Evolutionary conservation across 495 filamentous ascomycete genomes (phyloP), one percentile per base, ranked within the genome.

Genomic region (Penicillium silybi): DNA sequence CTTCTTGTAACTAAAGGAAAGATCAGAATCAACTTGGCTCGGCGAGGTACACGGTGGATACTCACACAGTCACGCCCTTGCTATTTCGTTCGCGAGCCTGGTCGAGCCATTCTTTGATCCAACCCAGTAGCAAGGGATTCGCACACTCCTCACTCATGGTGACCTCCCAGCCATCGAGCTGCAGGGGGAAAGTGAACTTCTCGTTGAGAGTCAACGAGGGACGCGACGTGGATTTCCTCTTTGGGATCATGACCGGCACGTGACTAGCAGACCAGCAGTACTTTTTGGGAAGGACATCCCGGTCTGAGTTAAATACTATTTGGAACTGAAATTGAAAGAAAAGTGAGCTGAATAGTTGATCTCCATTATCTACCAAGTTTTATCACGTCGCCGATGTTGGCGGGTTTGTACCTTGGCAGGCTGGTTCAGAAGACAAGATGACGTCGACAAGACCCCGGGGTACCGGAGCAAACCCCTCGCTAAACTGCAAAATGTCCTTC

Each of bases 21-120:
- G 17, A 44, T 64, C 29, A 62, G 61, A 46, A n/a, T 48, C n/a
- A 8, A n/a, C 42, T 27, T 27, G 32, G 11, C 19, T 22, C n/a
- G 37, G 20, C 41, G 16, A 19, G 40, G 20, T 16, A 44, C 15
- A 20, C 34, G 20, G 44, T 37, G 44, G 35, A 50, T 50, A 67
- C 76, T 25, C 20, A 83, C 66, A 81, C 81, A 41, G 76, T 81
- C 15, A 82, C 73, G 38, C 85, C 85, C 61, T 89, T 92, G 27
- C 80, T 77, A 60, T 87, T 89, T 7, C 80, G 80, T 54, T 89
- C 83, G 40, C 80, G 76, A 0, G 87, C 89, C 19, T 78, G 65
- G n/a, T 91, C 87, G 38, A 85, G 78, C 86, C 87, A 92, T 73
- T 91, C 87, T 53, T 85, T 83, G 46, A 95, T 80, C 82, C 86